Percentiles rank a stretch among this genome's conserved stretches.
Conservation (phyloP, 768 basidiomycete species). For the Lyophyllum shimeji region DNA sequence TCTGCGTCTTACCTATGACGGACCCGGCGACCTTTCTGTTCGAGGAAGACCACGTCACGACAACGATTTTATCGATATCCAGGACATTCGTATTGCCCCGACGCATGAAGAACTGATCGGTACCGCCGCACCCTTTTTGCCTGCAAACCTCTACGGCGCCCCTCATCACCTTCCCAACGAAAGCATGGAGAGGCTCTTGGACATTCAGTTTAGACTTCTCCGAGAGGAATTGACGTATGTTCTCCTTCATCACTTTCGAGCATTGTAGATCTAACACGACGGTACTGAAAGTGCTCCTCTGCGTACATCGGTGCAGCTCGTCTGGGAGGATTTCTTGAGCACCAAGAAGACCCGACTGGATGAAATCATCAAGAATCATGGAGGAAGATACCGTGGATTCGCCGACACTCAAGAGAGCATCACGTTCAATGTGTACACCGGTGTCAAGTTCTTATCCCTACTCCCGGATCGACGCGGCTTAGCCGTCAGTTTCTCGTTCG, state of each 20-base stretch:
- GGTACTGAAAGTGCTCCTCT: slow-evolving; percentile 45
- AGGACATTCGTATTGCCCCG: slow-evolving; percentile 64
- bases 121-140: slow-evolving; percentile 52
- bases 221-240: slow-evolving; percentile 70
- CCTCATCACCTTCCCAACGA: slow-evolving; percentile 59
- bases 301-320: slow-evolving; percentile 46
- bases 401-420: slow-evolving; percentile 42
- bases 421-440: slow-evolving; percentile 65
- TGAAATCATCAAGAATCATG: slow-evolving; percentile 46
- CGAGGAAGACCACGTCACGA: slow-evolving; percentile 60
- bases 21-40: slow-evolving; percentile 49
- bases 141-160: slow-evolving; percentile 55
- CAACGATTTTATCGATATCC: slow-evolving; percentile 60
- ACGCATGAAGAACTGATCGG: slow-evolving; percentile 65
- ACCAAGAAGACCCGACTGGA: slow-evolving; percentile 36
- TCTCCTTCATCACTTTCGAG: neutral
- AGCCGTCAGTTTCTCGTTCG: slow-evolving; percentile 42
- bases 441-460: slow-evolving; percentile 45
- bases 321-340: slow-evolving; percentile 44
- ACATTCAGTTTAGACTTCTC: slow-evolving; percentile 74
- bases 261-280: neutral
- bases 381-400: slow-evolving; percentile 57
- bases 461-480: slow-evolving; percentile 54
- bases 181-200: slow-evolving; percentile 66
- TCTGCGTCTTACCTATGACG: slow-evolving; percentile 43